Base-by-base conservation (phyloP, 495 filamentous ascomycete genomes). In the Aspergillus avenaceus region DNA sequence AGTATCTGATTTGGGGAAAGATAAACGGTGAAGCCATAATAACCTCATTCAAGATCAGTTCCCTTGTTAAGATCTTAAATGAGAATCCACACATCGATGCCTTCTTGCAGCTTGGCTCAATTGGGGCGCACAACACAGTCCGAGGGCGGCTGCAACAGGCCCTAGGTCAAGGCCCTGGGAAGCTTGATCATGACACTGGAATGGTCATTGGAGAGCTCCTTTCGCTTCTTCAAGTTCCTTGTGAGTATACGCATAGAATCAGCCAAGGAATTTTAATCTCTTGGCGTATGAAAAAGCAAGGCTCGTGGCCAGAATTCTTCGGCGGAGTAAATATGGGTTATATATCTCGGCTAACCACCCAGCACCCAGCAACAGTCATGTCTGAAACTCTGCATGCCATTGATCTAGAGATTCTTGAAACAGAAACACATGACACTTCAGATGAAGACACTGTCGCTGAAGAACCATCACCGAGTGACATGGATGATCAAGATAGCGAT, bases 1-100 rank as follows among this genome's bases (percentile, higher is more conserved):
- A 75, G n/a, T 71, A 58, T 29, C 45, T 65, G 0, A 41, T 73
- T 1, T 75, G 71, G 71, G 58, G 61, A 0, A 26, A 38, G 5
- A 45, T 71, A 0, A 53, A 57, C 1, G 19, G 43, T 0, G 5
- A 47, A 7, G 66, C 70, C 5, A 70, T 75, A 21, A 41, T 64
- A 9, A 56, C 48, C 9, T 52, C 60, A 0, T 59, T 73, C 16
- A 53, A 58, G 5, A 54, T 68, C 0, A 47, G 48, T 9, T 40
- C 28, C 0, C 36, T 75, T 0, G 14, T 63, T 12, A 1, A 44
- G 2, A 62, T 69, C 2, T 56, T 52, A 3, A 24, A 22, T 0
- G 14, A 37, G 3, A 21, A 57, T 25, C 28, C 22, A 0, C 60
- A 66, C 2, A 63, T 75, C 3, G 19, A 28, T 2, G 24, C 43